phyloP scores from a whole-genome alignment of 1,139 yeast species.

The Yamadazyma jaroonii region DNA sequence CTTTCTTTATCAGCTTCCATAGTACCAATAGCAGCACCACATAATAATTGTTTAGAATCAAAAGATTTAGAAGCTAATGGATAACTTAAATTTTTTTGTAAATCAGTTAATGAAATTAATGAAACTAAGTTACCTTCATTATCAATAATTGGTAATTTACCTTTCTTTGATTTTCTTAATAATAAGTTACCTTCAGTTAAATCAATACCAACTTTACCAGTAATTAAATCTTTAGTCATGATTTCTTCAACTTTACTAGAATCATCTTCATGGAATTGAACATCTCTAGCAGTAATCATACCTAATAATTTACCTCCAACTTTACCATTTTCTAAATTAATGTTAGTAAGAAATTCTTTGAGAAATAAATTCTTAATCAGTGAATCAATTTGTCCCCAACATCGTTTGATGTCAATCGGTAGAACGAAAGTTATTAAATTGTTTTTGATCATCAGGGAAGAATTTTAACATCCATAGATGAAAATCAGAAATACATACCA shows the following conservation, averaged over 20 bases:
- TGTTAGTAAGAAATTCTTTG: conserved; percentile 15
- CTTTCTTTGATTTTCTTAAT: conserved; percentile 91
- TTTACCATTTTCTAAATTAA: conserved; percentile 69
- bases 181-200: conserved; percentile 86
- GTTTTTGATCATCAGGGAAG: conserved; percentile 55
- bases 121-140: conserved; percentile 73
- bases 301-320: conserved; percentile 90
- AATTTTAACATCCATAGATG: conserved; percentile 5
- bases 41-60: conserved; percentile 89
- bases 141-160: conserved; percentile 94
- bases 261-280: conserved; percentile 86
- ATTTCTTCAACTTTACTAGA: conserved; percentile 63
- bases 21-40: conserved; percentile 99
- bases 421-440: conserved; percentile 96
- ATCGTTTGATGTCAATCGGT: conserved; percentile 97
- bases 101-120: conserved; percentile 90
- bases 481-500: too few relatives aligned
- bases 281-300: conserved; percentile 94
- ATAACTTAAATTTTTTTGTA: conserved; percentile 90
- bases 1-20: conserved; percentile 85
- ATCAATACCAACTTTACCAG: conserved; percentile 79
- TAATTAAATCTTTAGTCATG: conserved; percentile 87
- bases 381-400: conserved; percentile 66
- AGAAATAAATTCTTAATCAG: conserved; percentile 14
- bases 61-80: conserved; percentile 95